Evolutionary conservation across 352 stramenopile genomes (phyloP).

Genomic region (Phytophthora sansomeana): DNA sequence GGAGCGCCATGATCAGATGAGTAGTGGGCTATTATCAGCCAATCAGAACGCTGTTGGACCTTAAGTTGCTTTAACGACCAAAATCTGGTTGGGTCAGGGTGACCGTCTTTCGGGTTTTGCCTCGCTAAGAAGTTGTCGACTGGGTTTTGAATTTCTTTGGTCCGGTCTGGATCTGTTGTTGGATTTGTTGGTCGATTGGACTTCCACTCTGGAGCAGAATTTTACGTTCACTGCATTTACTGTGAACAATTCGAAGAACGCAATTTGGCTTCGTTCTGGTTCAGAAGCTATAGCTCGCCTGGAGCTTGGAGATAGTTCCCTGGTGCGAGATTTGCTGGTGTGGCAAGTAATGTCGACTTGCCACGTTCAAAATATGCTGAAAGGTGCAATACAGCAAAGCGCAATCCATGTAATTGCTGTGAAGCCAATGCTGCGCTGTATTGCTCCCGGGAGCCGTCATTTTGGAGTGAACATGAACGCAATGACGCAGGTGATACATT

Average conservation of each 20-base stretch:
- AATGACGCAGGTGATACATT: not conserved
- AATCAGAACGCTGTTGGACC: not conserved
- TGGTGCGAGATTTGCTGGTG: not conserved
- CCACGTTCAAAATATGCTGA: not conserved
- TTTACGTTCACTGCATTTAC: not conserved
- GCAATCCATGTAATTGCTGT: not conserved
- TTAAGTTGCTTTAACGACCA: not conserved
- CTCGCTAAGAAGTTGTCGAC: too few species aligned
- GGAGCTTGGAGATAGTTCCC: not conserved
- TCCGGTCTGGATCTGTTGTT: too few species aligned
- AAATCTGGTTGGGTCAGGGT: too few species aligned
- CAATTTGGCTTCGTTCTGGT: not conserved
- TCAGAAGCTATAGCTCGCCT: not conserved
- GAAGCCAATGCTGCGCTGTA: constrained; percentile 1
- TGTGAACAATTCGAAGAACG: not conserved
- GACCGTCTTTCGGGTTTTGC: too few species aligned
- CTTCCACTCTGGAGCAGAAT: too few species aligned
- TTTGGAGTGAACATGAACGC: not conserved
- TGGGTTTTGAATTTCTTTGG: too few species aligned
- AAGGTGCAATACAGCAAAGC: not conserved
- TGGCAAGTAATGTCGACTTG: not conserved
- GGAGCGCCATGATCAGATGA: constrained; percentile 18
- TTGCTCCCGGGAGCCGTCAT: not conserved
- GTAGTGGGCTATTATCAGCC: not conserved
- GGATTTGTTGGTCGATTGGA: not conserved